Evolutionary conservation across 1,139 yeast species (phyloP), one percentile per base, ranked within the genome.

Genomic region (Yamadazyma taylorii): DNA sequence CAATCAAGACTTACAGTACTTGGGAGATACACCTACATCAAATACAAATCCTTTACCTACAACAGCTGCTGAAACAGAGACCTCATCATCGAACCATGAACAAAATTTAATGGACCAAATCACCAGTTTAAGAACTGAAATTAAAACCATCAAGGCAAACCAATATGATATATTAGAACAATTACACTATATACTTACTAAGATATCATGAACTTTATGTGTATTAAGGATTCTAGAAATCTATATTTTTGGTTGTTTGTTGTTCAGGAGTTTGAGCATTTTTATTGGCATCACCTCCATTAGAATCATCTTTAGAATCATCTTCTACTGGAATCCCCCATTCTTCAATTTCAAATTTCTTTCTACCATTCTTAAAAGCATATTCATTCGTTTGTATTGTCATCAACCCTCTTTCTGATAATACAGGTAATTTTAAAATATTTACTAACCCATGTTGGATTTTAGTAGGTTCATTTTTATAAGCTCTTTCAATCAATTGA

Each of bases 261-360:
- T 50, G 48, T 10, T 55, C 56, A 32, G 46, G 52, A 30, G 45
- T 47, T 22, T 44, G 39, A 29, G 34, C 12, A n/a, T 16, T 15
- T 27, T 27, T 27, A n/a, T 16, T 12, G 12, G 21, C 11, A 16
- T 27, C 13, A 10, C 8, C 16, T 4, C 13, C 28, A 13, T 10
- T 16, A 8, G 33, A 27, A 17, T 66, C 75, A 24, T 66, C 83
- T 25, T 73, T 78, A 37, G 80, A 88, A 25, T 75, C 80, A 39
- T 81, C 89, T 42, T 87, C 97, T 2, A 92, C 95, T 0, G 98
- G 97, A 33, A 92, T 92, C 17, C 95, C 87, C 95, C 96, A 90
- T 53, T 81, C 87, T 47, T 85, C 90, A 41, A 90, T 84, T 52
- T 85, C 95, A 56, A 92, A 88, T 53, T 76, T 80, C 60, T 81